Conservation (phyloP, 2,329 filamentous ascomycete species). For the Pseudocercospora fijiensis region DNA sequence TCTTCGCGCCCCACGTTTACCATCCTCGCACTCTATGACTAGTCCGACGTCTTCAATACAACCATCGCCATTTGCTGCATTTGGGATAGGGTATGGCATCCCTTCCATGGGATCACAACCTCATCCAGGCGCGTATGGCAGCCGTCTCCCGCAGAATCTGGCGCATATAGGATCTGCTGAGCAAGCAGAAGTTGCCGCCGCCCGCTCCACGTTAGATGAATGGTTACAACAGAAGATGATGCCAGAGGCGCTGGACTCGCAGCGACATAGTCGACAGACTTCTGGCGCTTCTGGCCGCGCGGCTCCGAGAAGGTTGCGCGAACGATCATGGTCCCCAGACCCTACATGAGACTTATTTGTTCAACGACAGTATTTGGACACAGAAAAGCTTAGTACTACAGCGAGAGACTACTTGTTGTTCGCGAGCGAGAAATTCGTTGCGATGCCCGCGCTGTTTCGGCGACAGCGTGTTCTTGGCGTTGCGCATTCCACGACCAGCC, state of each 20-base stretch:
- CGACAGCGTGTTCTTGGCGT: neutral
- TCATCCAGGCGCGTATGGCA: neutral
- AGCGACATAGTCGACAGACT: neutral
- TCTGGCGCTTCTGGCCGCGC: neutral
- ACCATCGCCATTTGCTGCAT: slow-evolving; percentile 1
- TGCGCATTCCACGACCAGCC: slow-evolving; percentile 24
- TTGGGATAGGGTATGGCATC: neutral
- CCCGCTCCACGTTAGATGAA: neutral
- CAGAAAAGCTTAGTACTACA: neutral
- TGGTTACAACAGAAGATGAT: slow-evolving; percentile 2
- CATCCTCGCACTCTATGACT: slow-evolving; percentile 2
- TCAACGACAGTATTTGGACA: neutral
- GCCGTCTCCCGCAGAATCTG: neutral
- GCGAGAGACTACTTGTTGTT: neutral
- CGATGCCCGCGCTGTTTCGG: neutral
- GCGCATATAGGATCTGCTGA: slow-evolving; percentile 11
- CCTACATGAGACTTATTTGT: neutral
- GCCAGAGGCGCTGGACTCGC: neutral
- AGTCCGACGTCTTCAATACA: slow-evolving; percentile 6
- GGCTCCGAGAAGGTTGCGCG: neutral
- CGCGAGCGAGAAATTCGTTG: neutral
- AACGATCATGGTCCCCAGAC: neutral
- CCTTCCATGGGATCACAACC: neutral
- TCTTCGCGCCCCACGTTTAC: slow-evolving; percentile 17
- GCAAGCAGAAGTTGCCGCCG: slow-evolving; percentile 13